These are phyloP conservation scores for Cerioporus squamosus DNA, from an alignment of 1,284 basidiomycete species.

Conservation along the genomic window DNA sequence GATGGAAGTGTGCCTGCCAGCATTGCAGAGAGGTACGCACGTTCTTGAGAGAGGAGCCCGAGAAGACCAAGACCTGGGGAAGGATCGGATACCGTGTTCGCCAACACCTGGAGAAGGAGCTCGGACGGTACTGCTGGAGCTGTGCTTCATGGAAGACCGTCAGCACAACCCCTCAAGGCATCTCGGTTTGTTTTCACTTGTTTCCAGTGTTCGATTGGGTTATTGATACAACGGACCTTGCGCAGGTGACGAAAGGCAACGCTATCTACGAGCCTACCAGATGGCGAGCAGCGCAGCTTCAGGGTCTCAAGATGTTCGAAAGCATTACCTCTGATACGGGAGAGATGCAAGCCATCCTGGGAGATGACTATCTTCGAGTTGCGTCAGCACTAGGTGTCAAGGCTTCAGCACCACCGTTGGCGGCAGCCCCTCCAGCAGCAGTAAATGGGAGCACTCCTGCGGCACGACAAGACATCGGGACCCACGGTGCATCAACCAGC, in stretches of 20 bases:
- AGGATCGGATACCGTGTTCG: not conserved
- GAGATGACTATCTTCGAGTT: not conserved
- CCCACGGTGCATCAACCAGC: no score
- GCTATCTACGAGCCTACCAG: not conserved
- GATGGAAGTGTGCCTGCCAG: not conserved
- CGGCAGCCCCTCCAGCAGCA: no score
- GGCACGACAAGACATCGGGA: no score
- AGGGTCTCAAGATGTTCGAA: not conserved
- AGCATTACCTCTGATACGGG: not conserved
- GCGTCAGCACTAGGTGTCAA: no score
- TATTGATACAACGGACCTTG: not conserved
- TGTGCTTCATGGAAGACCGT: not conserved
- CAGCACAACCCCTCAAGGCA: not conserved
- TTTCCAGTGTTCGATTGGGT: no score
- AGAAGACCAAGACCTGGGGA: not conserved
- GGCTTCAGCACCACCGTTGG: no score
- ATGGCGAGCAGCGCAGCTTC: not conserved
- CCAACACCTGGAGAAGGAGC: not conserved
- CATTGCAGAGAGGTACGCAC: not conserved
- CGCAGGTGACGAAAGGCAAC: not conserved
- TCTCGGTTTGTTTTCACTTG: not conserved
- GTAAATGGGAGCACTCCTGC: no score
- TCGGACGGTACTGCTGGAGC: not conserved
- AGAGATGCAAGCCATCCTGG: not conserved
- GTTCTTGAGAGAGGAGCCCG: not conserved